These are phyloP conservation scores for Prunus armeniaca DNA, from an alignment of 306 rosid genomes.

Conservation along the genomic window DNA sequence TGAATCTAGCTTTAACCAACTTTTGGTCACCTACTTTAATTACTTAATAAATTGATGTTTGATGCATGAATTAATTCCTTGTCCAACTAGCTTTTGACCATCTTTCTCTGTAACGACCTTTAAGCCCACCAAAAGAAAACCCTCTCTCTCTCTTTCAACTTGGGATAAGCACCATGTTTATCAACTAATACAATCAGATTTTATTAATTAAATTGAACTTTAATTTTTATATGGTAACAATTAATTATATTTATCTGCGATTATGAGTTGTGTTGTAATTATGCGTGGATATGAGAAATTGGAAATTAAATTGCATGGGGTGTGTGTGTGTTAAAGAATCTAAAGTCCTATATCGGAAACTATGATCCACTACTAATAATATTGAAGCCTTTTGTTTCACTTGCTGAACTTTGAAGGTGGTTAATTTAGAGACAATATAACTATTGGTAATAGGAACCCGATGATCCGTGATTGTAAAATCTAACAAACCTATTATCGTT, in stretches of 20 bases:
- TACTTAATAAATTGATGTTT: conserved; percentile 23
- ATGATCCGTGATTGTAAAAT: no score
- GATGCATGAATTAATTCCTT: conserved; percentile 19
- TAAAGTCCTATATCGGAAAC: no score
- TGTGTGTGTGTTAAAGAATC: background rate
- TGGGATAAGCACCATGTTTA: background rate
- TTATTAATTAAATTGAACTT: background rate
- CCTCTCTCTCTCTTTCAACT: background rate
- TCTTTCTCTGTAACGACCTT: conserved; percentile 22
- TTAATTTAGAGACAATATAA: no score
- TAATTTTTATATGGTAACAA: background rate
- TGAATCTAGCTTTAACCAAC: conserved; percentile 25
- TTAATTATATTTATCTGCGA: background rate
- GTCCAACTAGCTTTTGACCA: conserved; percentile 61
- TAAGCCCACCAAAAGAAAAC: background rate
- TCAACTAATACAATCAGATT: background rate
- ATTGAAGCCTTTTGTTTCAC: no score
- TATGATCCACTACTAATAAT: no score
- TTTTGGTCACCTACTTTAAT: conserved; percentile 59
- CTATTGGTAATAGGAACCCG: no score
- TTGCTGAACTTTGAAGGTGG: no score
- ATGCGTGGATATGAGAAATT: background rate
- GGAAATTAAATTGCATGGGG: background rate
- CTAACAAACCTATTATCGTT: background rate
- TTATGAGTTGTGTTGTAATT: background rate